Base-by-base conservation (phyloP, 2,329 filamentous ascomycete genomes). In the Dothidotthia symphoricarpi region DNA sequence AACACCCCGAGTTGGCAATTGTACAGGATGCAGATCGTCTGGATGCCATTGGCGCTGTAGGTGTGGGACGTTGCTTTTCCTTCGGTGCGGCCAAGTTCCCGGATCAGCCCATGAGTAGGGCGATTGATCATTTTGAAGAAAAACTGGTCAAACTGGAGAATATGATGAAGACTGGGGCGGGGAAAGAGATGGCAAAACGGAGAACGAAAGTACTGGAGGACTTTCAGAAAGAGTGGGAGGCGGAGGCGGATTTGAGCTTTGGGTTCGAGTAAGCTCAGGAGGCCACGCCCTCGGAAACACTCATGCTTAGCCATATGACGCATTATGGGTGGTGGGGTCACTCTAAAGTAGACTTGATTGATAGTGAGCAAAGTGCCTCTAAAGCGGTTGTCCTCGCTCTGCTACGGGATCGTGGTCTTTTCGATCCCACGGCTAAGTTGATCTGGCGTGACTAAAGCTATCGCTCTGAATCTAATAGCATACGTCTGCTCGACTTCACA, bases 21-120 rank as follows among this genome's bases (percentile, higher is more conserved):
- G 88, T 96, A 22, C 90, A 96, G 69, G 91, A 96, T 66, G 90
- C 90, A 3, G 91, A 96, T 70, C 76, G 90, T 6, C 73, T 97
- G n/a, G 91, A 97, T 68, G 86, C 89, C 3, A 82, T 96, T 33
- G 91, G 90, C 1, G 88, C 86, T 0, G 79, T 96, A 19, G 91
- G 91, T 0, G 83, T 95, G 39, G 90, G 80, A 2, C 74, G 91
- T 28, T 80, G 79, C 27, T 90, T 93, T 63, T 82, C 84, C 0
- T 96, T 82, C 63, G 81, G 85, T 0, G 89, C 84, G 0, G 63
- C 61, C 6, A 66, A 59, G 36, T 47, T 50, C 19, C 47, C 49
- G 0, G 55, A 46, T 1, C 33, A 52, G 34, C 47, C 55, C 1
- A 57, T 66, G 59, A 36, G 50, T 6, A 37, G 43, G 6, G 53